Conservation (phyloP, 306 rosid species). For the Prosopis cineraria region DNA sequence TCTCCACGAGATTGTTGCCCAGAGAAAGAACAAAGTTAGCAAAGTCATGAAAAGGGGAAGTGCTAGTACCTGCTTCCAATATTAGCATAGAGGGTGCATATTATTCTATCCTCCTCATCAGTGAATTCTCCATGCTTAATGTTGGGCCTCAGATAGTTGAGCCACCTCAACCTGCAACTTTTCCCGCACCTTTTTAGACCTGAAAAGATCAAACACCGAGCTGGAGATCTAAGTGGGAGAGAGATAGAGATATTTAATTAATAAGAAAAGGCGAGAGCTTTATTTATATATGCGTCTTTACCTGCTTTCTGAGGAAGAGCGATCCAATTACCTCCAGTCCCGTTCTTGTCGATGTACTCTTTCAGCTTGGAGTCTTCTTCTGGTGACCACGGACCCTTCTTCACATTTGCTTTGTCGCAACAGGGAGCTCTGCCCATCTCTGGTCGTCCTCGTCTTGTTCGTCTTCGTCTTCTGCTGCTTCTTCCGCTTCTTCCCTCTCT, state of each 20-base stretch:
- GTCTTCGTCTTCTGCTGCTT: conserved; percentile 12
- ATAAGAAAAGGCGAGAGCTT: conserved; percentile 6
- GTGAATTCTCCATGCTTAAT: conserved; percentile 96
- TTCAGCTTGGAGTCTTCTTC: conserved; percentile 91
- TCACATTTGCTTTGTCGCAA: conserved; percentile 95
- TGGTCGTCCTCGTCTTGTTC: conserved; percentile 18
- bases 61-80: conserved; percentile 85
- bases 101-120: conserved; percentile 89
- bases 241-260: neutral
- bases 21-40: conserved; percentile 27
- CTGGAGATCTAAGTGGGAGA: conserved; percentile 11
- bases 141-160: conserved; percentile 96
- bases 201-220: conserved; percentile 23
- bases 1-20: conserved; percentile 18
- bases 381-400: conserved; percentile 99
- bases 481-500: conserved; percentile 68
- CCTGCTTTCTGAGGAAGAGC: conserved; percentile 98
- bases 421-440: conserved; percentile 99
- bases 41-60: conserved; percentile 13
- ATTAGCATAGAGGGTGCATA: conserved; percentile 82
- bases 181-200: conserved; percentile 96
- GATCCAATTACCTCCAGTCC: conserved; percentile 99
- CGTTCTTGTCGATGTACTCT: conserved; percentile 76
- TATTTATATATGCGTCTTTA: conserved; percentile 20
- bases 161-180: conserved; percentile 98